phyloP scores from a whole-genome alignment of 495 filamentous ascomycete species.

The Glutinoglossum americanum region DNA sequence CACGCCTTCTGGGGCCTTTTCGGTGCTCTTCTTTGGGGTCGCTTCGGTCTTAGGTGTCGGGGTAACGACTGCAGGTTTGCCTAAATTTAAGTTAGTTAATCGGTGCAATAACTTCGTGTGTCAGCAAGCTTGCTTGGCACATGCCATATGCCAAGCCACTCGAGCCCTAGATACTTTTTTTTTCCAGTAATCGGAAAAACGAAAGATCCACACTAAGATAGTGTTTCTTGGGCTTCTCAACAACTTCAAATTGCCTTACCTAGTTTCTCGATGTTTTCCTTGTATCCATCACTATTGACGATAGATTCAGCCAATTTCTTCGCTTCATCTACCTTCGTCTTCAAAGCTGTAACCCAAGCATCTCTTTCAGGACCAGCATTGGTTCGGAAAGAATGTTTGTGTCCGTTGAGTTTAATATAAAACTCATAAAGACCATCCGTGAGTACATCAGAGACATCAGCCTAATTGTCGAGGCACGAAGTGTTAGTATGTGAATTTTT shows the following conservation, averaged over 20 bases:
- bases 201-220: too few species aligned
- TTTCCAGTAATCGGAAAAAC: too few species aligned
- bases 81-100: not conserved
- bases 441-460: conserved; percentile 61
- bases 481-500: not conserved
- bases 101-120: not conserved
- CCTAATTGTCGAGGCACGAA: conserved; percentile 21
- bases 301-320: conserved; percentile 50
- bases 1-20: conserved; percentile 3
- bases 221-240: too few species aligned
- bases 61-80: not conserved
- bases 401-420: conserved; percentile 56
- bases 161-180: too few species aligned
- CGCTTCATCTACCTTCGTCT: conserved; percentile 55
- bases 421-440: conserved; percentile 61
- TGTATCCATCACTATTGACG: conserved; percentile 49
- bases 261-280: conserved; percentile 14
- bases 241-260: too few species aligned
- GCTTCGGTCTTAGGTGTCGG: not conserved
- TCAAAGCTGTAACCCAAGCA: conserved; percentile 64
- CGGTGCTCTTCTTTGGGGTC: conserved; percentile 3
- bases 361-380: conserved; percentile 54
- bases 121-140: too few species aligned
- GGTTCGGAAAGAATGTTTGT: conserved; percentile 83
- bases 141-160: too few species aligned